A percentile compares a stretch with the other conserved stretches of the same genome.
Conservation (phyloP, 805 yeast species). For the Kodamaea neixiangensis region DNA sequence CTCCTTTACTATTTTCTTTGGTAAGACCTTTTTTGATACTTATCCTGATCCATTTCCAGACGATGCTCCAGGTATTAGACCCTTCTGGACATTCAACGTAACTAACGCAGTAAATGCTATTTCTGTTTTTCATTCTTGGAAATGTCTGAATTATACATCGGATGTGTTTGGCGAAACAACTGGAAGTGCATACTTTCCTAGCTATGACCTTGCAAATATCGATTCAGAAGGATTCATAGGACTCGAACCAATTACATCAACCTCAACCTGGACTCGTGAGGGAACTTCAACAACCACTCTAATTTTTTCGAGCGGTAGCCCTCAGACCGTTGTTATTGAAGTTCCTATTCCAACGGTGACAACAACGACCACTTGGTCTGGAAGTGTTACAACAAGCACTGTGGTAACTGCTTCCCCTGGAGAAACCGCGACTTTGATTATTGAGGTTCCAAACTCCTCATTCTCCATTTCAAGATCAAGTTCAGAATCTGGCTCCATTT, state of each 20-base stretch:
- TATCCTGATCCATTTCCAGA: neutral
- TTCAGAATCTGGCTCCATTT: too few relatives aligned
- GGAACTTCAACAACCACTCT: slow-evolving; percentile 11
- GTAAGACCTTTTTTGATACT: too few relatives aligned
- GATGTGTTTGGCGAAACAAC: too few relatives aligned
- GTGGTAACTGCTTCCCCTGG: slow-evolving; percentile 13
- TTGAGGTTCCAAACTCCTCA: slow-evolving; percentile 17
- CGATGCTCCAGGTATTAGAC: neutral
- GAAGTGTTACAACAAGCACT: slow-evolving; percentile 11
- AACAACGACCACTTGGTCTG: slow-evolving; percentile 16
- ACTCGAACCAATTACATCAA: slow-evolving; percentile 7
- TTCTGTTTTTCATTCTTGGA: neutral
- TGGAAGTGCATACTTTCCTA: neutral
- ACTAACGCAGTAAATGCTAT: neutral
- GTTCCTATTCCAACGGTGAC: slow-evolving; percentile 20
- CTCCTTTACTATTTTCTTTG: too few relatives aligned
- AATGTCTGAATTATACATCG: neutral
- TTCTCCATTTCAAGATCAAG: too few relatives aligned
- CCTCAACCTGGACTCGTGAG: slow-evolving; percentile 13
- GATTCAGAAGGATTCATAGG: neutral
- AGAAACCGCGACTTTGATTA: slow-evolving; percentile 14
- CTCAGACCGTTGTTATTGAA: slow-evolving; percentile 24
- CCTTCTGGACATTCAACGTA: neutral
- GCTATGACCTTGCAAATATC: neutral
- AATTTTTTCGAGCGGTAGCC: slow-evolving; percentile 11